Base-by-base conservation (phyloP, 108 stramenopile genomes). In the Chaetoceros tenuissimus region DNA sequence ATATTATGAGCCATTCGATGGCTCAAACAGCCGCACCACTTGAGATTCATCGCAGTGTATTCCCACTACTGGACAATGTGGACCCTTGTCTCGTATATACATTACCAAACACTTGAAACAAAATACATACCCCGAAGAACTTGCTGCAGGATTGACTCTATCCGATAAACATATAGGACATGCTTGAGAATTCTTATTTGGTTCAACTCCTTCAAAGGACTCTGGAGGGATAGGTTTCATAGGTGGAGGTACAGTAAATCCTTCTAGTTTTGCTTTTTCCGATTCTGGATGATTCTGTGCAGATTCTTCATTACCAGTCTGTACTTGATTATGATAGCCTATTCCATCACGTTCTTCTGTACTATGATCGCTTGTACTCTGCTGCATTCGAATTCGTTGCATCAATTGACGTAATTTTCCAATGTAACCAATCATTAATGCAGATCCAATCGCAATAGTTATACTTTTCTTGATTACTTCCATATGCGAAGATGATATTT, bases 81-180 rank as follows among this genome's bases (percentile, higher is more conserved):
- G 57, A 23, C 73, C 70, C 31, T 63, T 57, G 28, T 69, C 46
- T 8, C 81, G 64, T 3, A 89, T 56, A 51, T 68, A 68, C 29
- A 55, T 31, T 3, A 81, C 51, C 31, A 89, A 43, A 46, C 88
- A 89, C 53, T 65, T 67, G 57, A 78, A 68, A 51, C 88, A 89
- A 62, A 80, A 89, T 3, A 89, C 84, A 68, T 75, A 84, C 28
- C 88, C 88, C 46, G 81, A 78, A 1, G 80, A 74, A 10, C 84
- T 72, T 47, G 82, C 84, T 10, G 88, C 73, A 2, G 88, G 88
- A 31, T 81, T 70, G 28, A 84, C 67, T 46, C 84, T 62, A 48
- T 80, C 67, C 58, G 74, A 66, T 24, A 70, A 72, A 51, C 88
- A 89, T 13, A 89, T 44, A 17, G 88, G 80, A 59, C 88, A 89